Evolutionary conservation across 2,329 filamentous ascomycete genomes (phyloP).

Genomic region (Fusarium sp.): DNA sequence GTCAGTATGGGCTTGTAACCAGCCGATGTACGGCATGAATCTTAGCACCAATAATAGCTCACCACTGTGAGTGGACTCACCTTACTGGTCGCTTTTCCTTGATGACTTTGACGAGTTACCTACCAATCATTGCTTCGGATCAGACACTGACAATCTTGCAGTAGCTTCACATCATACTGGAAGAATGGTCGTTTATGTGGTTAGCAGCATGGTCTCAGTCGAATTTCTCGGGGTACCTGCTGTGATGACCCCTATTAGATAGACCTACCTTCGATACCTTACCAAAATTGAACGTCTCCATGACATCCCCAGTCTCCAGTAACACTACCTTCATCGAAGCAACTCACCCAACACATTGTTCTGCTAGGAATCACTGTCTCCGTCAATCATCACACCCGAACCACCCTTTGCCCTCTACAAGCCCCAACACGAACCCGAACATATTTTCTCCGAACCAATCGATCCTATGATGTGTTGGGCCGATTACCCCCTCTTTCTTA

Average conservation of each 20-base stretch:
- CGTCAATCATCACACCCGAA: background rate
- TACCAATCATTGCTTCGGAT: background rate
- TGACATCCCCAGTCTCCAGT: background rate
- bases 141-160: background rate
- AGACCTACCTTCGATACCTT: rapidly evolving
- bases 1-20: too few species aligned
- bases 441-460: background rate
- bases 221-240: background rate
- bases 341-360: background rate
- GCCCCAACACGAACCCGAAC: background rate
- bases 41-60: too few species aligned
- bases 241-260: background rate
- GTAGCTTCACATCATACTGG: background rate
- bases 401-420: rapidly evolving
- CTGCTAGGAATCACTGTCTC: background rate
- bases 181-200: background rate
- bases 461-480: background rate
- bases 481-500: too few species aligned
- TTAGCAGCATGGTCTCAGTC: background rate
- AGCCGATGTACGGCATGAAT: too few species aligned
- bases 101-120: background rate
- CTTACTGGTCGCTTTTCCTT: background rate
- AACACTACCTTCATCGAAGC: too few species aligned
- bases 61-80: background rate
- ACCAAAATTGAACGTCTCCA: background rate